phyloP scores from a whole-genome alignment of 2,329 filamentous ascomycete species.

The Colletotrichum tanaceti region DNA sequence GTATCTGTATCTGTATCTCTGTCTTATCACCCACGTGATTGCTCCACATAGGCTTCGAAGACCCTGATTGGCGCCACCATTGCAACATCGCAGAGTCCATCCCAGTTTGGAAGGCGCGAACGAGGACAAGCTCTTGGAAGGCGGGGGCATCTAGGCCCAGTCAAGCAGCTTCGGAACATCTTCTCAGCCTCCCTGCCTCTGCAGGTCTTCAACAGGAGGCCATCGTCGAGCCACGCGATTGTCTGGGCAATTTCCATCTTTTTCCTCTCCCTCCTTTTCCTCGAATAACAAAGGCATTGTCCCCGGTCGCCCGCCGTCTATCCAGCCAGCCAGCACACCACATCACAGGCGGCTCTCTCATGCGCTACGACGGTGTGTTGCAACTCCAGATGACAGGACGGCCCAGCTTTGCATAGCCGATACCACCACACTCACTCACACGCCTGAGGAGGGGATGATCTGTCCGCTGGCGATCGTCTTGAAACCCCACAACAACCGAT shows the following conservation, averaged over 20 bases:
- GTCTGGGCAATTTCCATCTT: not conserved
- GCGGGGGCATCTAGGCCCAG: conserved; percentile 19
- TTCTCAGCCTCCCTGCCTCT: not conserved
- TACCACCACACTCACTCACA: conserved; percentile 19
- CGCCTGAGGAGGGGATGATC: not conserved
- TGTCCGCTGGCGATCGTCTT: conserved; percentile 13
- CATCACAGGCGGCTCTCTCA: conserved; percentile 2
- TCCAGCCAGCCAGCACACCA: too few species aligned
- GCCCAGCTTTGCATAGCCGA: conserved; percentile 31
- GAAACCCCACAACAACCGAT: conserved; percentile 14
- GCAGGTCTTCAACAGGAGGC: conserved; percentile 9
- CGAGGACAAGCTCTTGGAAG: conserved; percentile 32
- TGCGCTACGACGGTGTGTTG: conserved; percentile 30
- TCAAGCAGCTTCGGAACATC: not conserved
- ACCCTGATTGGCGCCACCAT: conserved; percentile 36
- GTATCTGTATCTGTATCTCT: too few species aligned
- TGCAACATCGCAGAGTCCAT: conserved; percentile 29
- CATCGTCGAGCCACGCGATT: conserved; percentile 18
- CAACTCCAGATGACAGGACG: conserved; percentile 39
- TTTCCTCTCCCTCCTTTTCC: not conserved
- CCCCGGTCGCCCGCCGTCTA: not conserved
- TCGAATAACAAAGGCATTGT: conserved; percentile 2
- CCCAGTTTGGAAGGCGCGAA: conserved; percentile 41
- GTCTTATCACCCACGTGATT: conserved; percentile 24
- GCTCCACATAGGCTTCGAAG: conserved; percentile 3